These are phyloP conservation scores for Exophiala xenobiotica DNA, from an alignment of 2,329 filamentous ascomycete genomes.

Conservation along the genomic window DNA sequence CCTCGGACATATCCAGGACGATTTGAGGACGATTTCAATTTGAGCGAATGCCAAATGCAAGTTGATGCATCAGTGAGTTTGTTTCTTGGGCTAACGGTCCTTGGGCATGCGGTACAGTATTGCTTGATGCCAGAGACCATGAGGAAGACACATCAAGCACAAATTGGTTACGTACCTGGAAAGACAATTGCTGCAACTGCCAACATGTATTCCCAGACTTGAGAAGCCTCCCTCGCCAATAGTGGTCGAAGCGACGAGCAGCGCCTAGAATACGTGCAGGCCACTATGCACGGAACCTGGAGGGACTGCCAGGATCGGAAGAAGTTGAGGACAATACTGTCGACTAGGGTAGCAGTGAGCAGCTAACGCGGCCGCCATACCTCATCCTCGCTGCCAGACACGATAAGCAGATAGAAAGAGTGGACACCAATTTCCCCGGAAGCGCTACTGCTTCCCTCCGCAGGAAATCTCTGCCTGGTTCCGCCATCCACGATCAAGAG, in stretches of 20 bases:
- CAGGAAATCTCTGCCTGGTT: conserved; percentile 15
- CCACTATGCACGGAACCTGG: background rate
- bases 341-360: too few species aligned
- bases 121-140: too few species aligned
- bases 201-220: background rate
- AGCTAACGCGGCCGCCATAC: background rate
- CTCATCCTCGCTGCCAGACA: conserved; percentile 22
- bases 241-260: background rate
- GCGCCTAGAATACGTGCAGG: background rate
- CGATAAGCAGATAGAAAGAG: conserved; percentile 25
- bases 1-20: too few species aligned
- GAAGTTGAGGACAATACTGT: background rate
- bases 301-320: background rate
- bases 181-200: too few species aligned
- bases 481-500: background rate
- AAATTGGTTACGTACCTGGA: too few species aligned
- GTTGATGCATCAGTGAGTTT: too few species aligned
- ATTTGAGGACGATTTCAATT: too few species aligned
- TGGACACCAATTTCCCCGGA: conserved; percentile 30
- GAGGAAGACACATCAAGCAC: too few species aligned
- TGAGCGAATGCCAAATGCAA: too few species aligned
- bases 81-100: too few species aligned
- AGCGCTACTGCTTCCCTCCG: conserved; percentile 28
- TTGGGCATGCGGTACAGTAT: too few species aligned
- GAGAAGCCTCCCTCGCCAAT: too few species aligned